Percentiles rank a stretch among this genome's conserved stretches.
These are phyloP conservation scores for Aureobasidium sp. DNA, from an alignment of 2,329 filamentous ascomycete species.

Conservation along the genomic window DNA sequence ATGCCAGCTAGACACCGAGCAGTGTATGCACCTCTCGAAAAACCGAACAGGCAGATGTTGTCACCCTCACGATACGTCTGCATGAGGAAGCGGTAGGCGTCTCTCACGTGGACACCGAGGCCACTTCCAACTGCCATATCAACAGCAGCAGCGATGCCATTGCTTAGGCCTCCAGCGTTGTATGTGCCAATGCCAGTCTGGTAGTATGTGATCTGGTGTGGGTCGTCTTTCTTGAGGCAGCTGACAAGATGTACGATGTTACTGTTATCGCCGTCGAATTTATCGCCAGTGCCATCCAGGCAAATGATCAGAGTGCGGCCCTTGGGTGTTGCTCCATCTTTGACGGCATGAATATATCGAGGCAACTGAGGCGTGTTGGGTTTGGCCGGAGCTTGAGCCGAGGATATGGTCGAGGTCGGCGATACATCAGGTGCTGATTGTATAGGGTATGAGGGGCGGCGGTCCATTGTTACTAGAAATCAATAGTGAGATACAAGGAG, in stretches of 20 bases:
- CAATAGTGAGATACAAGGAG: background rate
- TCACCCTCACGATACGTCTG: slow-evolving; percentile 42
- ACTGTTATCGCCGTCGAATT: slow-evolving; percentile 39
- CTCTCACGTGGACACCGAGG: slow-evolving; percentile 36
- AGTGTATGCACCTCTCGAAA: slow-evolving; percentile 45
- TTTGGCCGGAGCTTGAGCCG: background rate
- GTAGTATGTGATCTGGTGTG: slow-evolving; percentile 35
- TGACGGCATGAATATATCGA: slow-evolving; percentile 25
- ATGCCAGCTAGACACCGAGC: slow-evolving; percentile 43
- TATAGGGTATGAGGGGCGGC: slow-evolving; percentile 17
- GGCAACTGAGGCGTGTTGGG: slow-evolving; percentile 19
- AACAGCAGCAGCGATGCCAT: slow-evolving; percentile 33
- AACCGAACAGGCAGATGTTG: slow-evolving; percentile 44
- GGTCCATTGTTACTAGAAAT: background rate
- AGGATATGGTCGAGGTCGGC: background rate
- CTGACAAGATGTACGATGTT: slow-evolving; percentile 40
- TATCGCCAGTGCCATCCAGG: slow-evolving; percentile 40
- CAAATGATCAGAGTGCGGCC: slow-evolving; percentile 34
- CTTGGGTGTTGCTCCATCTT: slow-evolving; percentile 16
- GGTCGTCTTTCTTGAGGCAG: slow-evolving; percentile 38
- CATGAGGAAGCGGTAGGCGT: slow-evolving; percentile 42
- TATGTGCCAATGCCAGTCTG: slow-evolving; percentile 43
- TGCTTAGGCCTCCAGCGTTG: slow-evolving; percentile 32
- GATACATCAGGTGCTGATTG: slow-evolving; percentile 15
- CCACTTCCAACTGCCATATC: slow-evolving; percentile 40